These are phyloP conservation scores for Oenanthe javanica DNA, from an alignment of 140 eudicot species.

Conservation along the genomic window DNA sequence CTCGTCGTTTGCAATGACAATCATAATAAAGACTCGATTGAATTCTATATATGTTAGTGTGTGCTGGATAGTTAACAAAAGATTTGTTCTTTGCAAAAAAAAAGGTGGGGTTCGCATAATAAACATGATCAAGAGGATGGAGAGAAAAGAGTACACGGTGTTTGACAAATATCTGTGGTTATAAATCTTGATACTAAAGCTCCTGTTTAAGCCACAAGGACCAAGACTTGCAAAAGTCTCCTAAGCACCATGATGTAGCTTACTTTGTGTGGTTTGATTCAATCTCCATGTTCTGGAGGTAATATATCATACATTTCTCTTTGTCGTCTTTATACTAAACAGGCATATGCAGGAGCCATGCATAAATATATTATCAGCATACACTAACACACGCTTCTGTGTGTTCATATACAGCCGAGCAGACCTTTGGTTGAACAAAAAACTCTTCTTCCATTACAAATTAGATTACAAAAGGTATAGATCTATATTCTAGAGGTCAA, in stretches of 20 bases:
- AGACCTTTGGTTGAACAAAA: not conserved
- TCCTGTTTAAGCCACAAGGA: not conserved
- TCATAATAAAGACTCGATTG: not conserved
- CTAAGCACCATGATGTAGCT: not conserved
- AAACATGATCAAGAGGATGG: not conserved
- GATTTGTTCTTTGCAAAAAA: not conserved
- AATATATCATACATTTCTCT: not conserved
- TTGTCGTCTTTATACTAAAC: not conserved
- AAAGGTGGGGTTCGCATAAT: slow-evolving; percentile 3
- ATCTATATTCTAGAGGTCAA: not conserved
- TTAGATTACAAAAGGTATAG: not conserved
- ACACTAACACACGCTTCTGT: not conserved
- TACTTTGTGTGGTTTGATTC: not conserved
- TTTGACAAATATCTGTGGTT: not conserved
- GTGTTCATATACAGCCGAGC: not conserved
- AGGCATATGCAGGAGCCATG: not conserved
- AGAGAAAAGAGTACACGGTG: slow-evolving; percentile 8
- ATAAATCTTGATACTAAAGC: not conserved
- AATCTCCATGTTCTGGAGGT: not conserved
- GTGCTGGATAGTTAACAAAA: not conserved
- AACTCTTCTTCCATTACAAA: not conserved
- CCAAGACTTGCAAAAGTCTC: not conserved
- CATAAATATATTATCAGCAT: not conserved
- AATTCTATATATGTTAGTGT: not conserved
- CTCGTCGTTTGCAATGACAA: not conserved